Base-by-base conservation (phyloP, 352 stramenopile species). In the Pythium myriotylum region DNA sequence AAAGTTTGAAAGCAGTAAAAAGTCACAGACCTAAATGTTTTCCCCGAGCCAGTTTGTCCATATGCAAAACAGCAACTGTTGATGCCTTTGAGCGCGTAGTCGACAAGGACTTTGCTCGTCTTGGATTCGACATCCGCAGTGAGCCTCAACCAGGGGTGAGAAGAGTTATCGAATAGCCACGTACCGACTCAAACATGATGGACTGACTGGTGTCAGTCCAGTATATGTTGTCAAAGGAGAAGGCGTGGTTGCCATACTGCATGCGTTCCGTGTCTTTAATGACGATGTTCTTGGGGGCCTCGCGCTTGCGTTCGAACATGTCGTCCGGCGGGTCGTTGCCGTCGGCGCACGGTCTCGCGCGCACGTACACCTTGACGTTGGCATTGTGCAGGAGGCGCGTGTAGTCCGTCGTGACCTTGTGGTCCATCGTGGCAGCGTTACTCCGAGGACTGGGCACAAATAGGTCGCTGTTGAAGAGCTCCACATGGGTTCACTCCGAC, bases 11-110 rank as follows among this genome's bases (percentile, higher is more conserved):
- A n/a, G n/a, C n/a, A n/a, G n/a, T n/a, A n/a, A n/a, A n/a, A n/a
- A n/a, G n/a, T n/a, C n/a, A n/a, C n/a, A n/a, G n/a, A 87, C 88
- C 90, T 86, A 67, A 94, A 91, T 0, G 84, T 94, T 60, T 93
- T 94, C 26, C 82, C 84, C 4, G 81, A 92, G 0, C 87, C 89
- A 19, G 89, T 97, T 55, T 96, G 85, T 1, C 90, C 90, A 56
- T 97, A 97, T 8, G 93, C 93, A 67, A 98, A 98, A 59, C 89
- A 97, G 67, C 93, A 98, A 40, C 87, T 93, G 64, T 98, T 97
- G 76, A 96, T 97, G 24, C 92, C 93, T 49, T 88, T 87, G 64
- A 98, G 62, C 6, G 89, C 82, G 46, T 97, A 95, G 54, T 97
- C 88, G 4, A 98, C 87, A 26, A 97, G 75, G 9, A 73, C 76